Conservation (phyloP, 1,139 yeast species). For the Trichomonascaceae sp. region DNA sequence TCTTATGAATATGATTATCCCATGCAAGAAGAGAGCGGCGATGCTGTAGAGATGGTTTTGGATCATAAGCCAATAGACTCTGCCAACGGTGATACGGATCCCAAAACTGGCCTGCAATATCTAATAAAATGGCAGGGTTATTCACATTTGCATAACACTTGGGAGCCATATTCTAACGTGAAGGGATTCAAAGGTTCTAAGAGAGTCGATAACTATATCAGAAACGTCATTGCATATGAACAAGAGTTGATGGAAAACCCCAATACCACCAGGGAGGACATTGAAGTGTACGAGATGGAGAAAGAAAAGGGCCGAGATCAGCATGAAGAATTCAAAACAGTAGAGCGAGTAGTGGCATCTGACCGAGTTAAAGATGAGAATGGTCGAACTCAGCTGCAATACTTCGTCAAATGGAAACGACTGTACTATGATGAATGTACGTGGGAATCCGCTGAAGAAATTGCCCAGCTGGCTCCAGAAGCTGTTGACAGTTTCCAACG, state of each 20-base stretch:
- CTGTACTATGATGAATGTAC: constrained; percentile 92
- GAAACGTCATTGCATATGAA: constrained; percentile 66
- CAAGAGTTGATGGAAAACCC: constrained; percentile 74
- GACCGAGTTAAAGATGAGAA: constrained; percentile 59
- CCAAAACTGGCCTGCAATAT: constrained; percentile 27
- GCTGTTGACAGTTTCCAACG: constrained; percentile 81
- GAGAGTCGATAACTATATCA: constrained; percentile 84
- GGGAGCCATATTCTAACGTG: constrained; percentile 70
- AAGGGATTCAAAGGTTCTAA: constrained; percentile 64
- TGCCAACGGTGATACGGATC: constrained; percentile 25
- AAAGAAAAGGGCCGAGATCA: constrained; percentile 79
- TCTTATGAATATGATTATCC: constrained; percentile 19
- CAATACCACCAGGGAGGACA: constrained; percentile 76
- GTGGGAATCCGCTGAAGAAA: constrained; percentile 91
- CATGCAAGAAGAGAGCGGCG: constrained; percentile 27
- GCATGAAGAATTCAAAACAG: constrained; percentile 73
- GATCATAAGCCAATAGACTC: constrained; percentile 24
- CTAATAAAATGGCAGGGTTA: constrained; percentile 81
- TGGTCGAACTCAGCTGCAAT: constrained; percentile 65
- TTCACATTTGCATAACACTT: constrained; percentile 91
- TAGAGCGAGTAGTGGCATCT: constrained; percentile 85
- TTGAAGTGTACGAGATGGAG: constrained; percentile 90
- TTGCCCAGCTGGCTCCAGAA: constrained; percentile 76
- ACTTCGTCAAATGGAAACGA: constrained; percentile 89
- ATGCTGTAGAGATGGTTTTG: constrained; percentile 35